phyloP scores from a whole-genome alignment of 2,329 filamentous ascomycete genomes.

The Penicillium brasilianum region DNA sequence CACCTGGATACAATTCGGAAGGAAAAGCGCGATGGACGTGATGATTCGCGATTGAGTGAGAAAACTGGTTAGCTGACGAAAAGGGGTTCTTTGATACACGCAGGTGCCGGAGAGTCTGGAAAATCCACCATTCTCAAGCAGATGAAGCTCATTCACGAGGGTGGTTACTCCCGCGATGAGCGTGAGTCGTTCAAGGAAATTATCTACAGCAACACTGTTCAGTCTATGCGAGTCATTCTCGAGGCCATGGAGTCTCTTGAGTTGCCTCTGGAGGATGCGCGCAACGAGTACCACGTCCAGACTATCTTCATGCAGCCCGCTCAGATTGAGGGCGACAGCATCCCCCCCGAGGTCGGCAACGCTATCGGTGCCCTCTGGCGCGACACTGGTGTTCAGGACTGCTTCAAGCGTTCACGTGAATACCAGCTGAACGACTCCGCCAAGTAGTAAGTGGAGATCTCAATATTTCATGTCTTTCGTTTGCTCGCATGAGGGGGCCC shows the following conservation, averaged over 20 bases:
- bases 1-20: background rate
- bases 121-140: conserved; percentile 95
- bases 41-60: background rate
- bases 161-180: conserved; percentile 93
- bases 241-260: conserved; percentile 72
- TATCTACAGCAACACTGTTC: conserved; percentile 73
- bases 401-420: conserved; percentile 93
- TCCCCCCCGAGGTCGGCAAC: conserved; percentile 91
- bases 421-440: conserved; percentile 97
- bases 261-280: conserved; percentile 85
- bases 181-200: conserved; percentile 73
- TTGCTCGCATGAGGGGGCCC: too few relatives aligned
- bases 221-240: conserved; percentile 72
- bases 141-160: conserved; percentile 99
- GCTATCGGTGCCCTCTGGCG: conserved; percentile 94
- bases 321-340: conserved; percentile 92
- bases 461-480: background rate
- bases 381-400: conserved; percentile 89
- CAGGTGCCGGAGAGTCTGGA: conserved; percentile 96
- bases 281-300: conserved; percentile 96
- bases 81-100: conserved; percentile 10
- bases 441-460: conserved; percentile 75
- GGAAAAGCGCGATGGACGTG: background rate
- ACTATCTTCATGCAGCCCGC: conserved; percentile 98
- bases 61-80: conserved; percentile 14